These are phyloP conservation scores for Diutina rugosa DNA, from an alignment of 1,139 yeast genomes.

Conservation along the genomic window DNA sequence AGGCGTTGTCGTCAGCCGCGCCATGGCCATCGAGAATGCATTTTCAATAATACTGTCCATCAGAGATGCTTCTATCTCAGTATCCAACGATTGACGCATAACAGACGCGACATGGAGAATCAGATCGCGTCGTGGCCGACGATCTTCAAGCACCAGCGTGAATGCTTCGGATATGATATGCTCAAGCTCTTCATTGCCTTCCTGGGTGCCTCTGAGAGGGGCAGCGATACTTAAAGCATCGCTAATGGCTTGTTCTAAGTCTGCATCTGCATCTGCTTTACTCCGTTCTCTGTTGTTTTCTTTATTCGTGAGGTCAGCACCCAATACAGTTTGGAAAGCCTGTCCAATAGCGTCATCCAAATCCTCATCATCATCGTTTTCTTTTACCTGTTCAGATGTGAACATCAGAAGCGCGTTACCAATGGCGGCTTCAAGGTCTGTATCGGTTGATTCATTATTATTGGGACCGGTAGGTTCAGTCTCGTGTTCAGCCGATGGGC, in stretches of 20 bases:
- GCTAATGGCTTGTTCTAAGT: slow-evolving; percentile 1
- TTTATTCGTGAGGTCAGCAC: neutral
- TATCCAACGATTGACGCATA: slow-evolving; percentile 6
- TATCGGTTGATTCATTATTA: neutral
- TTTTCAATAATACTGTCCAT: neutral
- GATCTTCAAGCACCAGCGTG: slow-evolving; percentile 2
- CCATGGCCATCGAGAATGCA: neutral
- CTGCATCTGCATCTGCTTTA: neutral
- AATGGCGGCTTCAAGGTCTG: neutral
- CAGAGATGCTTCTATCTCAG: slow-evolving; percentile 3
- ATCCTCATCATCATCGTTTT: slow-evolving; percentile 10
- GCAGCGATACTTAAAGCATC: neutral
- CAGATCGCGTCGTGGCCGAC: neutral
- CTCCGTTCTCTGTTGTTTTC: neutral
- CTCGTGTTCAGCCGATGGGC: neutral
- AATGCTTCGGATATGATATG: slow-evolving; percentile 10
- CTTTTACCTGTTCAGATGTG: neutral
- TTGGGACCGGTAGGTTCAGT: neutral
- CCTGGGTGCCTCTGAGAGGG: neutral
- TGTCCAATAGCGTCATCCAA: slow-evolving; percentile 16
- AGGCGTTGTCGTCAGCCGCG: neutral
- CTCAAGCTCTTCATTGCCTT: slow-evolving; percentile 8
- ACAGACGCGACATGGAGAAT: neutral
- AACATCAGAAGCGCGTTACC: neutral
- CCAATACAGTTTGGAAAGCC: slow-evolving; percentile 9